phyloP scores from a whole-genome alignment of 805 yeast genomes.

The Candida arabinofermentans region DNA sequence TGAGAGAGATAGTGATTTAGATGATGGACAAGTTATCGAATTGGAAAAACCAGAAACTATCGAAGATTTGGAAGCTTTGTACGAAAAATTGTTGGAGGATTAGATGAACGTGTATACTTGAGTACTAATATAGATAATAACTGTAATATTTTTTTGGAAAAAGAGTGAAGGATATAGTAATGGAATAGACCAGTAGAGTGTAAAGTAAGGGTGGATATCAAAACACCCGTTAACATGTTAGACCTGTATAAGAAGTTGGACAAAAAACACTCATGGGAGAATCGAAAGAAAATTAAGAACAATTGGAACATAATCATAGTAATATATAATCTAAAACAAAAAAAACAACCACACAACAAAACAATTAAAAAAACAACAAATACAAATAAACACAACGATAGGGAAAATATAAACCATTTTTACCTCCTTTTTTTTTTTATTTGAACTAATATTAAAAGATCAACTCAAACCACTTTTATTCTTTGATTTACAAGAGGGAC shows the following conservation, averaged over 20 bases:
- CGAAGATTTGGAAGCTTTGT: slow-evolving; percentile 90
- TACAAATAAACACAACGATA: background rate
- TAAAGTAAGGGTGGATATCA: no score
- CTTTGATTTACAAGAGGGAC: background rate
- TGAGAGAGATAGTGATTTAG: slow-evolving; percentile 10
- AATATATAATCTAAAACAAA: no score
- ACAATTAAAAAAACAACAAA: background rate
- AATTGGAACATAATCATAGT: no score
- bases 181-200: no score
- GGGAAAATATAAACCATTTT: no score
- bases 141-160: background rate
- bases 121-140: background rate
- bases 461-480: background rate
- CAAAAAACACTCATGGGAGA: no score
- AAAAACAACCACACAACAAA: background rate
- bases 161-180: no score
- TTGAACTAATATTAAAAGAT: background rate
- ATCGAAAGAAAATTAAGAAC: no score
- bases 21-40: slow-evolving; percentile 49
- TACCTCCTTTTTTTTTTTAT: background rate
- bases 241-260: no score
- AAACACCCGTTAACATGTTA: no score
- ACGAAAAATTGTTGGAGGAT: slow-evolving; percentile 43
- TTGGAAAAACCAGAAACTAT: slow-evolving; percentile 85
- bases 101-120: background rate